Evolutionary conservation across 2,329 filamentous ascomycete species (phyloP).

Genomic region (Exophiala aquamarina): DNA sequence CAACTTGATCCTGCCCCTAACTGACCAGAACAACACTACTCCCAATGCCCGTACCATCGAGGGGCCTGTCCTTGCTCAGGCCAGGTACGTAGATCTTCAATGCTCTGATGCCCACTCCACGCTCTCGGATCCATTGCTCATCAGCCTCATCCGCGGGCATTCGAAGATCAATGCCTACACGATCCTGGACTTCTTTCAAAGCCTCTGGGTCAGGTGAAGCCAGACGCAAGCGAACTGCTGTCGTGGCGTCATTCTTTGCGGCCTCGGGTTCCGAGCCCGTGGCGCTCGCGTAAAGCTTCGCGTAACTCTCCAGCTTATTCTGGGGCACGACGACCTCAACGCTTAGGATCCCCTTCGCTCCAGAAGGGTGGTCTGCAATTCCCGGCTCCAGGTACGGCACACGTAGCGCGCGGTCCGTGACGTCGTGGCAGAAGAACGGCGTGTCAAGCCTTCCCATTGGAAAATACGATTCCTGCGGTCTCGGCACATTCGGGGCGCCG

Average conservation of each 20-base stretch:
- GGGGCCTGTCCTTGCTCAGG: constrained; percentile 11
- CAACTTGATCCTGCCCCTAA: too few relatives aligned
- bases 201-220: constrained; percentile 13
- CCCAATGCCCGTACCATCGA: constrained; percentile 22
- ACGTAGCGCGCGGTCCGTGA: constrained; percentile 31
- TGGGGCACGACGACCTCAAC: constrained; percentile 24
- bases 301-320: constrained; percentile 14
- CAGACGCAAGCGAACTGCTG: constrained; percentile 16
- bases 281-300: constrained; percentile 19
- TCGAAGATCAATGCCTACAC: constrained; percentile 18
- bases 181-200: constrained; percentile 10
- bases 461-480: constrained; percentile 14
- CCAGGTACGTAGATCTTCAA: constrained; percentile 17
- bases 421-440: constrained; percentile 31
- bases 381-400: constrained; percentile 21
- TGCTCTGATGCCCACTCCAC: constrained; percentile 23
- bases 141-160: constrained; percentile 17
- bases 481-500: constrained; percentile 11
- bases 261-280: constrained; percentile 13
- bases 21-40: constrained; percentile 18
- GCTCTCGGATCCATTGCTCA: constrained; percentile 19
- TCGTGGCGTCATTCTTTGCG: constrained; percentile 9
- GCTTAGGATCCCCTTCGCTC: constrained; percentile 23
- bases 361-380: constrained; percentile 24
- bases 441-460: constrained; percentile 21